Percentiles rank a stretch among this genome's conserved stretches.
Evolutionary conservation across 176 grass and related monocot genomes (phyloP).

Genomic region (Musa itinerans): DNA sequence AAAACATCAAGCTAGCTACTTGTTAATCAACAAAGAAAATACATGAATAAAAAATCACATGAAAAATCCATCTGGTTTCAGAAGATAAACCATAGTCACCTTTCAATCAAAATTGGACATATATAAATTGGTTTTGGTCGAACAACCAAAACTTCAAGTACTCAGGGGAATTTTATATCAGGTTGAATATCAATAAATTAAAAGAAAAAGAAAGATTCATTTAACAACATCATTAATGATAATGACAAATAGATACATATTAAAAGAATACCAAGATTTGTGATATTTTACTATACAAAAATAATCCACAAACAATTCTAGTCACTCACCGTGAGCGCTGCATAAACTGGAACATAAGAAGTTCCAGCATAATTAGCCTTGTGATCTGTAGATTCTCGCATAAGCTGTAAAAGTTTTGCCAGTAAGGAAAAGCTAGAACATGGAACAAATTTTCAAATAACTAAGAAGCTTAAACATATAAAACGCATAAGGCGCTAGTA

Average conservation of each 20-base stretch:
- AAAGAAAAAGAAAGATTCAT: no score
- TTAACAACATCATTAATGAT: no score
- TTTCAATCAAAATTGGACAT: background rate
- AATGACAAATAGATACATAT: no score
- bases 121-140: background rate
- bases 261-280: background rate
- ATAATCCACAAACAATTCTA: slow-evolving; percentile 13
- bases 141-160: no score
- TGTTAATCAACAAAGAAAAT: no score
- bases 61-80: background rate
- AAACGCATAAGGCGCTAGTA: background rate
- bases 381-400: slow-evolving; percentile 37
- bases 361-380: slow-evolving; percentile 56
- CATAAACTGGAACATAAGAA: slow-evolving; percentile 80
- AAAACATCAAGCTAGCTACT: no score
- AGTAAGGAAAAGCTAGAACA: slow-evolving; percentile 12
- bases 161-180: no score
- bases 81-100: background rate
- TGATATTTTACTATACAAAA: slow-evolving; percentile 1
- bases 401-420: slow-evolving; percentile 36
- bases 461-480: background rate
- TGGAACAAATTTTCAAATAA: background rate
- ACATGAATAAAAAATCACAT: background rate
- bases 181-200: no score
- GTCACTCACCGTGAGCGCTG: slow-evolving; percentile 58